phyloP scores from a whole-genome alignment of 139 green algal genomes.

The Chlamydomonas schloesseri region DNA sequence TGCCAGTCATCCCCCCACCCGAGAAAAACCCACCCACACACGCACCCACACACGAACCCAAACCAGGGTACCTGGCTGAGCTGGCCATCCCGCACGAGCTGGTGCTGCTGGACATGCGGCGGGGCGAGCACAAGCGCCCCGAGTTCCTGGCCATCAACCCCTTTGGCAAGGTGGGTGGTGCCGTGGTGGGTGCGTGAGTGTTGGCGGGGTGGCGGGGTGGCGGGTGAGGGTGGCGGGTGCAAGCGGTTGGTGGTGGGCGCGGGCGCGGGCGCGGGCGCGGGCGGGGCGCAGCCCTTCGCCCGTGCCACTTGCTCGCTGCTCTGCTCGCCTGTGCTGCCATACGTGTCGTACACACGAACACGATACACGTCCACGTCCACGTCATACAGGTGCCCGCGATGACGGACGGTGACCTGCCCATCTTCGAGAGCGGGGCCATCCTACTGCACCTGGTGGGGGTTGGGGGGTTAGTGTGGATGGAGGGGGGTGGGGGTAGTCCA shows the following conservation, averaged over 20 bases:
- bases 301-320: too few species aligned
- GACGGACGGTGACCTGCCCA: constrained; percentile 35
- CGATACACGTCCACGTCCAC: too few species aligned
- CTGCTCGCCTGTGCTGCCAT: too few species aligned
- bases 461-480: too few species aligned
- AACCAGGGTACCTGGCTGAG: constrained; percentile 46
- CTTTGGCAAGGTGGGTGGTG: constrained; percentile 55
- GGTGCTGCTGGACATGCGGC: constrained; percentile 51
- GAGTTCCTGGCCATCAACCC: constrained; percentile 56
- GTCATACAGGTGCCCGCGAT: constrained; percentile 10
- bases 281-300: too few species aligned
- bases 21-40: background rate
- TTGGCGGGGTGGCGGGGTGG: background rate
- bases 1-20: background rate
- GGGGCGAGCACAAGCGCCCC: constrained; percentile 43
- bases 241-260: too few species aligned
- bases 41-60: background rate
- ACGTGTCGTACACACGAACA: too few species aligned
- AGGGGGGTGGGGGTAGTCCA: too few species aligned
- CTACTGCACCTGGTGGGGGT: constrained; percentile 45
- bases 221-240: too few species aligned
- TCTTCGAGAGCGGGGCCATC: constrained; percentile 60
- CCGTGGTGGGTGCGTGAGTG: background rate
- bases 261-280: too few species aligned
- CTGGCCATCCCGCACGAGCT: constrained; percentile 42